A percentile compares a stretch with the other conserved stretches of the same genome.
Evolutionary conservation across 495 filamentous ascomycete species (phyloP).

Genomic region (Hamigera avellanea): DNA sequence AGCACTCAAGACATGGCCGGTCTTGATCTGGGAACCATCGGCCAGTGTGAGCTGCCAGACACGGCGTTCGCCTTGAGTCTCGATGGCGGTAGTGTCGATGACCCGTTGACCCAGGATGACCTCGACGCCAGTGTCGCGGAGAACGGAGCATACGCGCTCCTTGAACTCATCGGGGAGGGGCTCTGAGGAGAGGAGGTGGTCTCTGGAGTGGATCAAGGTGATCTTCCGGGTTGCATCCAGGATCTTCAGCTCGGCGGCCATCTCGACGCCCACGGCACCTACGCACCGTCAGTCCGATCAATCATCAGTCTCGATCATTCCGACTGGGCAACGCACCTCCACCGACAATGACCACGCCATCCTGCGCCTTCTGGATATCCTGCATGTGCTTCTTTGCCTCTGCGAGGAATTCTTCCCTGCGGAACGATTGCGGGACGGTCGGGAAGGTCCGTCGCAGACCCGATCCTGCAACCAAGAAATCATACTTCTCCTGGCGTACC

Average conservation of each 20-base stretch:
- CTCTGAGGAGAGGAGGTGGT: slow-evolving; percentile 52
- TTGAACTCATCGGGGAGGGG: slow-evolving; percentile 55
- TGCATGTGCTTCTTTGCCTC: slow-evolving; percentile 26
- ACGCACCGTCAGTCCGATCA: not conserved
- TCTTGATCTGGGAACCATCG: slow-evolving; percentile 38
- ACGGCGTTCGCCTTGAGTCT: slow-evolving; percentile 2
- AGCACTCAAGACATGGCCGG: slow-evolving; percentile 48
- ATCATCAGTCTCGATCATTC: too few species aligned
- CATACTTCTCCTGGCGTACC: slow-evolving; percentile 35
- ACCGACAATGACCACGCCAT: slow-evolving; percentile 48
- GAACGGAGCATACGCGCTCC: slow-evolving; percentile 34
- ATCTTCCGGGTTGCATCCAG: slow-evolving; percentile 45
- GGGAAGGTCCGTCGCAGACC: slow-evolving; percentile 52
- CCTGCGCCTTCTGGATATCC: not conserved
- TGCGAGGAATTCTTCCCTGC: slow-evolving; percentile 40
- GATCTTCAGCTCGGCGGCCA: slow-evolving; percentile 55
- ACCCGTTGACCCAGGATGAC: slow-evolving; percentile 32
- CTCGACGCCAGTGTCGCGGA: slow-evolving; percentile 44
- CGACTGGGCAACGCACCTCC: slow-evolving; percentile 28
- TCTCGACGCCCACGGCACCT: slow-evolving; percentile 62
- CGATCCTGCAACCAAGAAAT: slow-evolving; percentile 51
- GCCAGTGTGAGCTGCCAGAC: slow-evolving; percentile 45
- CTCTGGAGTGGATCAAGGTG: slow-evolving; percentile 55
- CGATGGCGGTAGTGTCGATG: not conserved
- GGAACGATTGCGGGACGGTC: slow-evolving; percentile 45